A percentile compares a stretch with the other conserved stretches of the same genome.
Conservation (phyloP, 495 filamentous ascomycete genomes). For the Tuber microsphaerosporum region DNA sequence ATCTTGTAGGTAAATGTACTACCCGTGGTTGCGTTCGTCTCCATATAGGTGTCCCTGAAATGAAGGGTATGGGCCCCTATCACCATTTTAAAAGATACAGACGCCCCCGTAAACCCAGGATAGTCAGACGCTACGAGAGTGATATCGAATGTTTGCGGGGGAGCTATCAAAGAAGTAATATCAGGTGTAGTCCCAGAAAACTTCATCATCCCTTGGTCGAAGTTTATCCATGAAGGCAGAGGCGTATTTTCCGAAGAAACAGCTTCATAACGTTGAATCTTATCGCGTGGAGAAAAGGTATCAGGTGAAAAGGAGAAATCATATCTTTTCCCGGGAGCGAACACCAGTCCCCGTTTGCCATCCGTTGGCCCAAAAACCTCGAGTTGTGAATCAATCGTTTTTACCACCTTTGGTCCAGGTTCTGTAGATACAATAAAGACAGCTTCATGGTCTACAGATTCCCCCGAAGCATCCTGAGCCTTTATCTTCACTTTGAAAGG, state of each 20-base stretch:
- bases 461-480: conserved; percentile 49
- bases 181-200: conserved; percentile 71
- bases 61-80: conserved; percentile 62
- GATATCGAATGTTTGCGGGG: conserved; percentile 66
- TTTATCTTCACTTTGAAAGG: conserved; percentile 50
- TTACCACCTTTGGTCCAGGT: conserved; percentile 49
- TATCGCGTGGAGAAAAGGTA: conserved; percentile 26
- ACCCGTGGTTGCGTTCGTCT: conserved; percentile 55
- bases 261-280: conserved; percentile 58
- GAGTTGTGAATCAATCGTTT: conserved; percentile 48
- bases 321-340: conserved; percentile 27
- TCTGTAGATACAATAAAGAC: conserved; percentile 53
- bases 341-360: conserved; percentile 29
- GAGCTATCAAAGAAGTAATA: conserved; percentile 54
- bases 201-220: conserved; percentile 56
- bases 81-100: conserved; percentile 59
- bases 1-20: conserved; percentile 51
- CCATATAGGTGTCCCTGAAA: conserved; percentile 53
- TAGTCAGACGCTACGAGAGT: conserved; percentile 74
- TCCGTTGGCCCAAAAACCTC: conserved; percentile 42
- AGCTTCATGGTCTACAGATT: conserved; percentile 49
- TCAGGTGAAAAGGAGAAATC: conserved; percentile 33
- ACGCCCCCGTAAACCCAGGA: conserved; percentile 62
- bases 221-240: conserved; percentile 77
- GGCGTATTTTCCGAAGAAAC: conserved; percentile 69